A percentile compares a stretch with the other conserved stretches of the same genome.
These are phyloP conservation scores for Penicillium aurantiogriseum DNA, from an alignment of 2,329 filamentous ascomycete species.

Conservation along the genomic window DNA sequence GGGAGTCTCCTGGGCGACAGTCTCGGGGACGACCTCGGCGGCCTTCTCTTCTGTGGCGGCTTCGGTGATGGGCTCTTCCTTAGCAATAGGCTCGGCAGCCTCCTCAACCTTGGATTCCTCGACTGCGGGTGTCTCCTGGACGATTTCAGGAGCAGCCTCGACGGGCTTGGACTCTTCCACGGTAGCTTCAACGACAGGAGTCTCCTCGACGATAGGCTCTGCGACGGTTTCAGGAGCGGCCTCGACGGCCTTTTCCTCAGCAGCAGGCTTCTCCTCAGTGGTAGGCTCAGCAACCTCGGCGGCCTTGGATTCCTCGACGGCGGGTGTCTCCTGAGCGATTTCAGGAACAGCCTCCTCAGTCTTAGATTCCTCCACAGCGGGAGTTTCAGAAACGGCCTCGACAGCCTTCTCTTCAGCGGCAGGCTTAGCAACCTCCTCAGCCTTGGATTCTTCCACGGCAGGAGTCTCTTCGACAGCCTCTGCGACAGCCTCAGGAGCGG, in stretches of 20 bases:
- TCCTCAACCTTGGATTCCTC: not conserved
- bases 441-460: not conserved
- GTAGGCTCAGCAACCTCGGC: not conserved
- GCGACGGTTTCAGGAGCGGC: not conserved
- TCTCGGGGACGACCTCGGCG: conserved; percentile 1
- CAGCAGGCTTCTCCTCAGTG: not conserved
- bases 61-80: not conserved
- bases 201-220: conserved; percentile 1
- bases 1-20: too few relatives aligned
- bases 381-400: conserved; percentile 7
- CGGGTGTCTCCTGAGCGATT: not conserved
- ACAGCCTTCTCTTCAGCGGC: not conserved
- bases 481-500: not conserved
- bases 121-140: not conserved
- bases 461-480: not conserved
- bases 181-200: not conserved
- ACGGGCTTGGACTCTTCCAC: conserved; percentile 5
- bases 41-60: not conserved
- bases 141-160: conserved; percentile 1
- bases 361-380: not conserved
- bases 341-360: too few relatives aligned
- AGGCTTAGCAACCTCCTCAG: not conserved
- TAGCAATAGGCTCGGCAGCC: not conserved
- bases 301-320: not conserved
- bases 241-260: not conserved